Percentiles rank a stretch among this genome's conserved stretches.
Evolutionary conservation across 2,329 filamentous ascomycete genomes (phyloP).

Genomic region (Colletotrichum simmondsii): DNA sequence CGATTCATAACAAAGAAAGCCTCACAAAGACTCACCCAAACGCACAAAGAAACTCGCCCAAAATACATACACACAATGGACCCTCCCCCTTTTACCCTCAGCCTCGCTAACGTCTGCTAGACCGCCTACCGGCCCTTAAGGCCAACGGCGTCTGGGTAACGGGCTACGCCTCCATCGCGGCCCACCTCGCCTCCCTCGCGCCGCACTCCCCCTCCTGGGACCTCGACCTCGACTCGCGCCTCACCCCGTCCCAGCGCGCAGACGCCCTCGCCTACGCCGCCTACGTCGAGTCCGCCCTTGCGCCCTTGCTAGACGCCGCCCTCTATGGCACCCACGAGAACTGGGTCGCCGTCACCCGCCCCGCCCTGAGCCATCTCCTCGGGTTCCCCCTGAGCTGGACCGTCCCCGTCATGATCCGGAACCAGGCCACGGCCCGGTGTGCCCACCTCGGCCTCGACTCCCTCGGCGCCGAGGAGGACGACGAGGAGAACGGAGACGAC

Average conservation of each 20-base stretch:
- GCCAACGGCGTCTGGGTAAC: slow-evolving; percentile 64
- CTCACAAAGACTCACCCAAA: slow-evolving; percentile 33
- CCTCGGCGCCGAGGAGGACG: slow-evolving; percentile 69
- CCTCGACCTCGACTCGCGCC: slow-evolving; percentile 50
- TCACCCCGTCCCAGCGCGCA: slow-evolving; percentile 53
- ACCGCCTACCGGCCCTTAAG: slow-evolving; percentile 65
- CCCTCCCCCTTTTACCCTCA: not conserved
- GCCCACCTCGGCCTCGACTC: slow-evolving; percentile 76
- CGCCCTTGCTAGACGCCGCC: slow-evolving; percentile 83
- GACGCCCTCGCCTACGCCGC: slow-evolving; percentile 67
- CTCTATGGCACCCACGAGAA: slow-evolving; percentile 93
- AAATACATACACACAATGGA: slow-evolving; percentile 3
- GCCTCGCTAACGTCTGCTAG: slow-evolving; percentile 45
- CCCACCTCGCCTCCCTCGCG: slow-evolving; percentile 59
- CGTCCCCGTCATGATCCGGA: slow-evolving; percentile 78
- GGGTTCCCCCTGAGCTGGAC: slow-evolving; percentile 91
- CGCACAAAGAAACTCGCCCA: slow-evolving; percentile 13
- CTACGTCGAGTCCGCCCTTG: slow-evolving; percentile 80
- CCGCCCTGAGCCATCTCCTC: slow-evolving; percentile 82
- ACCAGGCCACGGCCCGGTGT: slow-evolving; percentile 76
- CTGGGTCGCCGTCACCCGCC: slow-evolving; percentile 81
- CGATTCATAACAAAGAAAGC: not conserved
- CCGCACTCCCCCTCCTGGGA: slow-evolving; percentile 40
- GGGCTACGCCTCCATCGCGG: slow-evolving; percentile 71
- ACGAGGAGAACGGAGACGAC: slow-evolving; percentile 37